Evolutionary conservation across 2,329 filamentous ascomycete species (phyloP).

Genomic region (Lecanoromycetidae sp.): DNA sequence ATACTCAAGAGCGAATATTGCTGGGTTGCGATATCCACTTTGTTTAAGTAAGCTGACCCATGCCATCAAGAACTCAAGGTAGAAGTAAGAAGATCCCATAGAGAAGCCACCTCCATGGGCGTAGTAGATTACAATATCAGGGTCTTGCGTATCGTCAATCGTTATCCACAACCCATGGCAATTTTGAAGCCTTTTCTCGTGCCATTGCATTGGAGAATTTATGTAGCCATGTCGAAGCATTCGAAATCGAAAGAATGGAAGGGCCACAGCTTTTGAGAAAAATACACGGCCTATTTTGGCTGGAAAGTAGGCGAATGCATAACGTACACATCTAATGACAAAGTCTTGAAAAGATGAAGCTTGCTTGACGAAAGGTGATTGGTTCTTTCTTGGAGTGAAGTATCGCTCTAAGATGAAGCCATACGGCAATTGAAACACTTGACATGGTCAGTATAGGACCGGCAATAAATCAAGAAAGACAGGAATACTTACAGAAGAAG

Average conservation of each 20-base stretch:
- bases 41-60: slow-evolving; percentile 56
- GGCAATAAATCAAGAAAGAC: not conserved
- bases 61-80: slow-evolving; percentile 67
- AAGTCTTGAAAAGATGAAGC: slow-evolving; percentile 66
- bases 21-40: slow-evolving; percentile 59
- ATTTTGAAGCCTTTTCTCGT: slow-evolving; percentile 42
- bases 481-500: slow-evolving; percentile 50
- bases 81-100: slow-evolving; percentile 74
- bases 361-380: slow-evolving; percentile 52
- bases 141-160: slow-evolving; percentile 45
- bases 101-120: slow-evolving; percentile 72
- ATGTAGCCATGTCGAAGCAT: slow-evolving; percentile 61
- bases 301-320: slow-evolving; percentile 62
- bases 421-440: slow-evolving; percentile 48
- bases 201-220: slow-evolving; percentile 51
- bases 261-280: slow-evolving; percentile 59
- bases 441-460: not conserved
- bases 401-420: slow-evolving; percentile 48
- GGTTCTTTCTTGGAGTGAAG: slow-evolving; percentile 33
- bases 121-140: slow-evolving; percentile 73
- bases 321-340: slow-evolving; percentile 64
- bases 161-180: slow-evolving; percentile 59
- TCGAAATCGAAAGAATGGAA: slow-evolving; percentile 64
- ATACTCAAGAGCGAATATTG: slow-evolving; percentile 69
- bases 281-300: slow-evolving; percentile 60